Evolutionary conservation across 306 rosid genomes (phyloP), one percentile per base, ranked within the genome.

Genomic region (Malus asiatica): DNA sequence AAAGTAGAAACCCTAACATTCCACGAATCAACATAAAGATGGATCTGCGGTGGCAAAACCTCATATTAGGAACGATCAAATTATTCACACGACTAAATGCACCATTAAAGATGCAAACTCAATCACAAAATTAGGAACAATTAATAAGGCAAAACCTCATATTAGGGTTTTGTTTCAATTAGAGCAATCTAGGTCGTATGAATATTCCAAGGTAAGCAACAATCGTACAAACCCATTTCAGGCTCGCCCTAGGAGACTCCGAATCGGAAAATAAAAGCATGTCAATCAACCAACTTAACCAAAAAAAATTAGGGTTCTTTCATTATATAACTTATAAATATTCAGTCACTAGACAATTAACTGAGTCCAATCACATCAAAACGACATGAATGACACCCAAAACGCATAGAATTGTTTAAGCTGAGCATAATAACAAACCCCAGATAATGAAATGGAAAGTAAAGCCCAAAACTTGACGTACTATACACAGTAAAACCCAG

Each of bases 1-100:
- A 44, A 71, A 57, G 64, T n/a, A 58, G 40, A 87, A 92, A 90
- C 97, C 96, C 97, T 92, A 90, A 86, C 51, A 82, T 44, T 65
- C 81, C 55, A 78, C 57, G 72, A 85, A 60, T 74, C 72, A 76
- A 71, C 48, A 77, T 12, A 45, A 23, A 69, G 20, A 63, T 30
- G 27, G 27, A 55, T 70, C 75, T 68, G 66, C 46, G 76, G 51
- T 53, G 70, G 75, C 30, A 87, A 78, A 87, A 78, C 81, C 76
- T 44, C 57, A 38, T 27, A 72, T 48, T 51, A 81, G 77, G 51
- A 52, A 60, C 70, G 73, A 80, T 74, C 48, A 11, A 23, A 80
- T 16, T 11, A 79, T 75, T 27, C 42, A 67, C 59, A 44, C 35
- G 73, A 65, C 69, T 63, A 68, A 72, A 23, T n/a, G 75, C 75